Conservation (phyloP, 2,329 filamentous ascomycete species). For the Lachnellula suecica region DNA sequence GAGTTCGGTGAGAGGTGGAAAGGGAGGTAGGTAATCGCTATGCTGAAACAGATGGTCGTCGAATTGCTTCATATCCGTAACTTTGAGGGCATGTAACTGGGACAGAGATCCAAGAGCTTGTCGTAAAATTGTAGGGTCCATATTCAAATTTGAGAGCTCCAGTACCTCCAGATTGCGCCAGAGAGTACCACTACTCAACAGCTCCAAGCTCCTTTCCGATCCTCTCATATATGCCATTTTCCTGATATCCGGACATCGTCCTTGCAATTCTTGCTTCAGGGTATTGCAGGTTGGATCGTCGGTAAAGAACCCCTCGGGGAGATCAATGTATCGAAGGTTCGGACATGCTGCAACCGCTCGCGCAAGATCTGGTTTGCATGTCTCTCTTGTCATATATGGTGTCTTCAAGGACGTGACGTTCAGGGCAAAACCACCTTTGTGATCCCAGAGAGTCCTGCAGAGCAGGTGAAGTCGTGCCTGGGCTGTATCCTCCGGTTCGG, state of each 20-base stretch:
- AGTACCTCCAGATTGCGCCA: constrained; percentile 74
- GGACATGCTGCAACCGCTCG: constrained; percentile 82
- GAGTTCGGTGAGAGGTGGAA: constrained; percentile 74
- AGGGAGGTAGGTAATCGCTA: constrained; percentile 64
- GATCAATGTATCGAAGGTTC: constrained; percentile 83
- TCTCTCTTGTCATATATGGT: constrained; percentile 90
- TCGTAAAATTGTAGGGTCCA: constrained; percentile 71
- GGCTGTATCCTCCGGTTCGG: constrained; percentile 77
- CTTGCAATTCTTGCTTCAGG: constrained; percentile 81
- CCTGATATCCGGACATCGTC: constrained; percentile 76
- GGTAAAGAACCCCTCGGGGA: constrained; percentile 83
- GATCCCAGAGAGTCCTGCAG: constrained; percentile 78
- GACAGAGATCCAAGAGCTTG: constrained; percentile 68
- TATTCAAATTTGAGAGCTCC: constrained; percentile 65
- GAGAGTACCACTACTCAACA: constrained; percentile 60
- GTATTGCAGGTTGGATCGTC: constrained; percentile 76
- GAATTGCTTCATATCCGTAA: constrained; percentile 68
- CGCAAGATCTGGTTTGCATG: constrained; percentile 79
- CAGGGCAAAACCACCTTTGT: constrained; percentile 62
- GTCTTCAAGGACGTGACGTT: constrained; percentile 80
- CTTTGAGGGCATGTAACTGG: constrained; percentile 70
- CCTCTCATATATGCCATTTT: constrained; percentile 86
- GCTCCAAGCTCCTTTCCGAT: constrained; percentile 74
- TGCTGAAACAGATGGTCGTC: constrained; percentile 74
- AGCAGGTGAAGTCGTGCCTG: constrained; percentile 74